Conservation (phyloP, 352 stramenopile species). For the Pythium aristosporum region DNA sequence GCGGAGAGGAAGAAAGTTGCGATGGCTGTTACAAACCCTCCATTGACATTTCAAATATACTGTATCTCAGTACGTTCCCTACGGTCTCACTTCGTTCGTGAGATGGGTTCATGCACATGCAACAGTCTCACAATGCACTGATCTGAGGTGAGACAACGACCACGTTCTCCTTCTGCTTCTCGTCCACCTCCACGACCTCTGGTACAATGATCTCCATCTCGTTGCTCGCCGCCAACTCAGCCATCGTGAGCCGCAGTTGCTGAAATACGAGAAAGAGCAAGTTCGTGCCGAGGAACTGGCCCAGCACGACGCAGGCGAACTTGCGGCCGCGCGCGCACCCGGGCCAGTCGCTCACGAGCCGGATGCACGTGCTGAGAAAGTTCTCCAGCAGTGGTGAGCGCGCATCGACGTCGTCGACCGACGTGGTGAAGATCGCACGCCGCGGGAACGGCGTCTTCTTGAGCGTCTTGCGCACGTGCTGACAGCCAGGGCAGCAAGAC, state of each 20-base stretch:
- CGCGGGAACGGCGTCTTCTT: conserved; percentile 46
- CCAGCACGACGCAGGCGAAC: conserved; percentile 38
- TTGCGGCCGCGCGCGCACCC: conserved; percentile 51
- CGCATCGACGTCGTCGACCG: conserved; percentile 42
- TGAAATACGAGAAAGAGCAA: conserved; percentile 29
- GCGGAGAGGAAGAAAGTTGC: background rate
- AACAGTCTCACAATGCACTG: background rate
- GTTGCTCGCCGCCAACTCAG: background rate
- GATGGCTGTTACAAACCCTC: background rate
- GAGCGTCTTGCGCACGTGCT: conserved; percentile 36
- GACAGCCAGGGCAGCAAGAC: conserved; percentile 41
- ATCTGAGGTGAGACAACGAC: background rate
- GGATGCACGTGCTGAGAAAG: conserved; percentile 46
- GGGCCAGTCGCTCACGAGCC: conserved; percentile 38
- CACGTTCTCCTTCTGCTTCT: conserved; percentile 2
- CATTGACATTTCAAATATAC: background rate
- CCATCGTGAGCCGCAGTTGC: conserved; percentile 16
- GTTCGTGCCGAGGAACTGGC: conserved; percentile 60
- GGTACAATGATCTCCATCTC: background rate
- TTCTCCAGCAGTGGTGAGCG: conserved; percentile 49
- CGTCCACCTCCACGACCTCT: background rate
- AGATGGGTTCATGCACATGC: background rate
- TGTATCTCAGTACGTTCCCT: background rate
- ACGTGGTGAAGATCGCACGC: conserved; percentile 48
- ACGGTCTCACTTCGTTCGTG: background rate